Evolutionary conservation across 2,329 filamentous ascomycete genomes (phyloP).

Genomic region (Moelleriella libera): DNA sequence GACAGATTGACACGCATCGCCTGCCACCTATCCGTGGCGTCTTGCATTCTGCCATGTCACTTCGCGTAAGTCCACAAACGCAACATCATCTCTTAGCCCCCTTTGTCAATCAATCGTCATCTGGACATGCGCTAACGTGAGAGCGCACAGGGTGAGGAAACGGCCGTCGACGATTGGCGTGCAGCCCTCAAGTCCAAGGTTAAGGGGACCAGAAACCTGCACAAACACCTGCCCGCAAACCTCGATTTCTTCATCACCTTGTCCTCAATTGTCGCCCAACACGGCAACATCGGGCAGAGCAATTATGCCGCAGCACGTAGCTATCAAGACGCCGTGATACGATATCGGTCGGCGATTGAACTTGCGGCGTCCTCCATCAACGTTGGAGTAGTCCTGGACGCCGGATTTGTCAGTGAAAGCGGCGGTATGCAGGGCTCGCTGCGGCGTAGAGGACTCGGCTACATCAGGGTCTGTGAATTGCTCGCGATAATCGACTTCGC

Average conservation of each 20-base stretch:
- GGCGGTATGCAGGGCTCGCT: constrained; percentile 5
- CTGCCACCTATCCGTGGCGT: constrained; percentile 20
- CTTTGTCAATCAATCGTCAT: not conserved
- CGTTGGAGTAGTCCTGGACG: constrained; percentile 11
- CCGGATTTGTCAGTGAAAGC: constrained; percentile 9
- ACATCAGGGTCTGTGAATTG: constrained; percentile 5
- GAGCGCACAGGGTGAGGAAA: constrained; percentile 16
- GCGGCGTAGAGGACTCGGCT: constrained; percentile 6
- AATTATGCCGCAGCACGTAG: constrained; percentile 23
- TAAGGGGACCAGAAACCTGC: constrained; percentile 27
- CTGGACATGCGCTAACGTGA: not conserved
- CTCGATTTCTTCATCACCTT: constrained; percentile 25
- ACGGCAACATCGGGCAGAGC: constrained; percentile 19
- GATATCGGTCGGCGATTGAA: constrained; percentile 4
- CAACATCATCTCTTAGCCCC: not conserved
- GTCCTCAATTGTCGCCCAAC: constrained; percentile 20
- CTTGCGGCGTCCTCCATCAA: constrained; percentile 8
- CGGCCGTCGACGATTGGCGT: constrained; percentile 22
- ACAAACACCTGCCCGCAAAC: constrained; percentile 11
- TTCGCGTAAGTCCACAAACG: constrained; percentile 7
- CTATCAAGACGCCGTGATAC: constrained; percentile 20
- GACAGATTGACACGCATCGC: not conserved
- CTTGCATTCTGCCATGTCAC: constrained; percentile 26
- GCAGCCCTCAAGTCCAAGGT: constrained; percentile 19
- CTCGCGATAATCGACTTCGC: constrained; percentile 7